Evolutionary conservation across 2,329 filamentous ascomycete genomes (phyloP).

Genomic region (Trichoderma atroviride): DNA sequence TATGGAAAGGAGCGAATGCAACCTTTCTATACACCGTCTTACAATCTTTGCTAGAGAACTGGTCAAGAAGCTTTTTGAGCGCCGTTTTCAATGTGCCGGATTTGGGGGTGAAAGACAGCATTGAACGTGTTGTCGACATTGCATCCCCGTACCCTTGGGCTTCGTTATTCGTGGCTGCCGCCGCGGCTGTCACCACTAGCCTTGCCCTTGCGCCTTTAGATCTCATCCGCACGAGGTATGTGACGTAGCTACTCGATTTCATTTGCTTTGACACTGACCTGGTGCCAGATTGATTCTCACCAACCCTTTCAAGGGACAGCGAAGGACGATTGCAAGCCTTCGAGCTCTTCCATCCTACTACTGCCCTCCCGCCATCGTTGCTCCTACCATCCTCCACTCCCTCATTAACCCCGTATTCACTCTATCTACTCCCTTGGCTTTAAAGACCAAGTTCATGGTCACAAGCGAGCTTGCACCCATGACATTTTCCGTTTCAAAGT

Average conservation of each 20-base stretch:
- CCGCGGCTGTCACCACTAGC: conserved; percentile 70
- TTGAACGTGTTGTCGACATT: conserved; percentile 72
- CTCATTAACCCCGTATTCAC: conserved; percentile 81
- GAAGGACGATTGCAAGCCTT: conserved; percentile 77
- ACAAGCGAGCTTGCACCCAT: conserved; percentile 80
- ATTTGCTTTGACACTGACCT: conserved; percentile 35
- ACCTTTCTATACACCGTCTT: conserved; percentile 91
- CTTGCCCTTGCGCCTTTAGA: conserved; percentile 85
- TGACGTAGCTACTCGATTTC: not conserved
- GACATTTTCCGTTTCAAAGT: conserved; percentile 79
- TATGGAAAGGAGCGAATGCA: conserved; percentile 92
- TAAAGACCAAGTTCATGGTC: conserved; percentile 82
- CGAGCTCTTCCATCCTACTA: conserved; percentile 77
- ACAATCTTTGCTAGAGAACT: conserved; percentile 85
- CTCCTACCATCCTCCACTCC: conserved; percentile 86
- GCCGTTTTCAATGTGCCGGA: conserved; percentile 90
- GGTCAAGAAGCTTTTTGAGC: conserved; percentile 86
- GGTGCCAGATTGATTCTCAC: conserved; percentile 75
- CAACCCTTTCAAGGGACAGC: conserved; percentile 70
- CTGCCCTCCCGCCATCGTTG: conserved; percentile 69
- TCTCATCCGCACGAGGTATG: conserved; percentile 74
- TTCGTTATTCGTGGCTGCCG: conserved; percentile 72
- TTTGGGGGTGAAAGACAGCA: conserved; percentile 71
- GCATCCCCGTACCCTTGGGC: conserved; percentile 81
- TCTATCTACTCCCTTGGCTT: conserved; percentile 78